Conservation (phyloP, 1,139 yeast species). For the Kurtzmaniella natalensis region DNA sequence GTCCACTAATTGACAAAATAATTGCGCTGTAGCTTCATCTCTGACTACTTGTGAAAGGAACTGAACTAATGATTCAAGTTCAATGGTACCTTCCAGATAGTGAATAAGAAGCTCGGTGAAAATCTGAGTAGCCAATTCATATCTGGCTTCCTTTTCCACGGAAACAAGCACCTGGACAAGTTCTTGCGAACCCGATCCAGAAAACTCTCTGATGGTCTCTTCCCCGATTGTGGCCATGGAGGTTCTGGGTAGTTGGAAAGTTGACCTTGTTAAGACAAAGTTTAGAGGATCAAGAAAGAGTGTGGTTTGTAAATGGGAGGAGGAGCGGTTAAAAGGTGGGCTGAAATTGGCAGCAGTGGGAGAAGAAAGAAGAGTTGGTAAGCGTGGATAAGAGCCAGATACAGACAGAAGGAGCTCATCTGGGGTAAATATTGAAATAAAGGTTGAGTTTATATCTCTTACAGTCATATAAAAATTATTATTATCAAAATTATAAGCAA, state of each 20-base stretch:
- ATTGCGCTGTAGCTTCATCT: conserved; percentile 30
- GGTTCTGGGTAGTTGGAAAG: no score
- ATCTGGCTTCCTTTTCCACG: conserved; percentile 15
- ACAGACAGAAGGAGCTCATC: no score
- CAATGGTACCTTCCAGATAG: conserved; percentile 23
- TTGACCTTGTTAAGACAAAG: no score
- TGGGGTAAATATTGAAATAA: no score
- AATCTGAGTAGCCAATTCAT: conserved; percentile 15
- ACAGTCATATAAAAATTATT: no score
- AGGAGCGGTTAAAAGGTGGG: no score
- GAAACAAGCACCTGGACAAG: conserved; percentile 26
- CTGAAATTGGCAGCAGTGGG: no score
- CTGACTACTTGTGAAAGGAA: conserved; percentile 29
- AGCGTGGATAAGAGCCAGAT: no score
- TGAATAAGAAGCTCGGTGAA: conserved; percentile 37
- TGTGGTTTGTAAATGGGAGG: background rate
- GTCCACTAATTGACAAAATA: conserved; percentile 43
- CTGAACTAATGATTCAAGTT: conserved; percentile 18
- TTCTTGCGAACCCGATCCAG: conserved; percentile 24
- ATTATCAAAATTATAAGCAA: no score
- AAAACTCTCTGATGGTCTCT: conserved; percentile 25
- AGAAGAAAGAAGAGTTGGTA: no score
- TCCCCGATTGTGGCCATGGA: conserved; percentile 8
- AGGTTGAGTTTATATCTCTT: no score
- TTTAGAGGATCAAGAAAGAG: no score